A percentile compares a stretch with the other conserved stretches of the same genome.
Evolutionary conservation across 169 alveolate genomes (phyloP).

Genomic region (Plasmodium vivax): DNA sequence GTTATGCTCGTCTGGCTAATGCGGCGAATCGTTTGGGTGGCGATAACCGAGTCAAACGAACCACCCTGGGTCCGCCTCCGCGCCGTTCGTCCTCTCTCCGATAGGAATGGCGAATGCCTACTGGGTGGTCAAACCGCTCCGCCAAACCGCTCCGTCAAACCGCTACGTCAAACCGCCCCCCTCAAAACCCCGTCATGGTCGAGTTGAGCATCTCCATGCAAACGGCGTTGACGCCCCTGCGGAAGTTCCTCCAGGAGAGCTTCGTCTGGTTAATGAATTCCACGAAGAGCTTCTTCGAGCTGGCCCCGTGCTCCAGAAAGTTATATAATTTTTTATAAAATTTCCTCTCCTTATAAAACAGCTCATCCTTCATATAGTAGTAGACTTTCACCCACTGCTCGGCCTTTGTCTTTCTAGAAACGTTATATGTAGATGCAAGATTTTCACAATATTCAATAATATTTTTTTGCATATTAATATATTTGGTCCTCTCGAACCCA

Average conservation of each 20-base stretch:
- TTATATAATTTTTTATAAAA: background rate
- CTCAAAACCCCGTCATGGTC: background rate
- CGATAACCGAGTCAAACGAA: too few relatives aligned
- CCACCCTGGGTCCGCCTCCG: background rate
- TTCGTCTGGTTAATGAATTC: background rate
- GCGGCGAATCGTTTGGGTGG: background rate
- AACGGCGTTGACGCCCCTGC: background rate
- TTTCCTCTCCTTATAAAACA: background rate
- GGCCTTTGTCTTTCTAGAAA: background rate
- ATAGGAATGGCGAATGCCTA: background rate
- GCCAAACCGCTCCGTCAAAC: background rate
- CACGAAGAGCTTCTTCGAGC: background rate
- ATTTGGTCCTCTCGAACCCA: slow-evolving; percentile 20
- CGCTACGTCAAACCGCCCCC: background rate
- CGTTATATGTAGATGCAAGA: background rate
- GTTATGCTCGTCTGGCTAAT: background rate
- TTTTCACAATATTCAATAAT: slow-evolving; percentile 14
- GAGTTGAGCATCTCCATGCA: background rate
- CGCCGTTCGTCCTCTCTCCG: background rate
- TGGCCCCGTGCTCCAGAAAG: background rate
- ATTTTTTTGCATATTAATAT: slow-evolving; percentile 2
- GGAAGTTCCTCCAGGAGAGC: background rate
- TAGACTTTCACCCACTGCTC: background rate
- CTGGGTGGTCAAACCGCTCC: background rate
- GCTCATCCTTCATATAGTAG: slow-evolving; percentile 2